Base-by-base conservation (phyloP, 2,329 filamentous ascomycete genomes). In the Claviceps sp. region DNA sequence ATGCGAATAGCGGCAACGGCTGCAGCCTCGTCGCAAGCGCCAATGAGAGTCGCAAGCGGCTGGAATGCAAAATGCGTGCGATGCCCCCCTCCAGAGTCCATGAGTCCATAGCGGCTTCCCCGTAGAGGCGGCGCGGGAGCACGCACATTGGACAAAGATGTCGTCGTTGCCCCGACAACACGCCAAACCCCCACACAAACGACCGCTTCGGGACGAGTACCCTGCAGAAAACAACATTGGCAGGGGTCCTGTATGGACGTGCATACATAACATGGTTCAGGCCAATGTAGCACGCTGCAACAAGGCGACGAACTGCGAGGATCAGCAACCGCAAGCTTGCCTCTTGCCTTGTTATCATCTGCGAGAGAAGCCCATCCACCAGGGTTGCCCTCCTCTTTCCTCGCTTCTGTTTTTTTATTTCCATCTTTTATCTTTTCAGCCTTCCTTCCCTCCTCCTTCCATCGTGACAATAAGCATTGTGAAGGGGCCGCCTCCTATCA, bases 1-100 rank as follows among this genome's bases (percentile, higher is more conserved):
- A 54, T 56, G 54, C 52, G n/a, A 50, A 47, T 34, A 44, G 54
- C 45, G 41, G 48, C 44, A 45, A 44, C 9, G 42, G 41, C 44
- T 47, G 37, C 37, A 22, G 26, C n/a, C 20, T 7, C 30, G 50
- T 50, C 44, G 48, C 51, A 49, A 16, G 30, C 30, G 30, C 30
- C 30, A 34, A 34, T 34, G 30, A 34, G 30, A 34, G 30, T 34
- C 30, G 30, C 30, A 34, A 11, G 30, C 30, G 18, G 18, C 11
- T 18, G 40, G 40, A 41, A 41, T 41, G 40, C 40, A 41, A 41
- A 4, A 11, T 18, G 8, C 40, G 18, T 41, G 40, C 40, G 40
- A 14, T n/a, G 5, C 18, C 7, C 37, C 37, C 37, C 7, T 16
- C 38, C 38, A 41, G 14, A 40, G 6, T 11, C 36, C 11, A 11